phyloP scores from a whole-genome alignment of 1,284 basidiomycete genomes.

The Apiotrichum veenhuisii region DNA sequence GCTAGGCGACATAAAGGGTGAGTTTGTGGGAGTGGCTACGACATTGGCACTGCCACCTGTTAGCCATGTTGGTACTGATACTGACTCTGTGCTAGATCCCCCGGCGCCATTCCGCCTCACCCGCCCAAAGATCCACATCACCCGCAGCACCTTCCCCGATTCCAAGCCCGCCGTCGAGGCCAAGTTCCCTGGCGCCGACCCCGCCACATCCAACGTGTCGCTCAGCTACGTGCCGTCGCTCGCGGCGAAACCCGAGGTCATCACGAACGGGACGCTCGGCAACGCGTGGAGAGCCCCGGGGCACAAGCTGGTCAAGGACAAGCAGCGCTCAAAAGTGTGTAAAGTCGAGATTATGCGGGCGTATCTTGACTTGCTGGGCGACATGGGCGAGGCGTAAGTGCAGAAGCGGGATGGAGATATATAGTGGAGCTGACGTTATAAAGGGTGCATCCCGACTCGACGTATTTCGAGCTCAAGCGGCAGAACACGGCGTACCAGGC shows the following conservation, averaged over 20 bases:
- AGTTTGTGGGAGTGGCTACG: constrained; percentile 2
- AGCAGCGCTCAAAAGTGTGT: constrained; percentile 29
- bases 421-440: not conserved
- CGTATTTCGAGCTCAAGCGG: constrained; percentile 51
- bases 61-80: constrained; percentile 23
- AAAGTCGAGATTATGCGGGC: constrained; percentile 52
- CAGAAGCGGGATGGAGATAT: not conserved
- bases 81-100: constrained; percentile 5
- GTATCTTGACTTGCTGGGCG: constrained; percentile 32
- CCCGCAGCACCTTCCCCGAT: constrained; percentile 47
- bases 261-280: constrained; percentile 19
- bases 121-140: constrained; percentile 52
- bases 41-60: too few species aligned
- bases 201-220: constrained; percentile 23
- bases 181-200: too few species aligned
- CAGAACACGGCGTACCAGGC: constrained; percentile 50
- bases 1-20: constrained; percentile 18
- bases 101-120: constrained; percentile 45
- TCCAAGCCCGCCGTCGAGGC: constrained; percentile 12
- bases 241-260: constrained; percentile 59
- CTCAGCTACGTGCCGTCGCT: constrained; percentile 33
- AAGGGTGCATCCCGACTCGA: constrained; percentile 14
- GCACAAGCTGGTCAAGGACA: constrained; percentile 20
- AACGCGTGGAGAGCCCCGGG: constrained; percentile 37
- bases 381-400: constrained; percentile 13